Conservation (phyloP, 805 yeast genomes). For the Scheffersomyces ergatensis region DNA sequence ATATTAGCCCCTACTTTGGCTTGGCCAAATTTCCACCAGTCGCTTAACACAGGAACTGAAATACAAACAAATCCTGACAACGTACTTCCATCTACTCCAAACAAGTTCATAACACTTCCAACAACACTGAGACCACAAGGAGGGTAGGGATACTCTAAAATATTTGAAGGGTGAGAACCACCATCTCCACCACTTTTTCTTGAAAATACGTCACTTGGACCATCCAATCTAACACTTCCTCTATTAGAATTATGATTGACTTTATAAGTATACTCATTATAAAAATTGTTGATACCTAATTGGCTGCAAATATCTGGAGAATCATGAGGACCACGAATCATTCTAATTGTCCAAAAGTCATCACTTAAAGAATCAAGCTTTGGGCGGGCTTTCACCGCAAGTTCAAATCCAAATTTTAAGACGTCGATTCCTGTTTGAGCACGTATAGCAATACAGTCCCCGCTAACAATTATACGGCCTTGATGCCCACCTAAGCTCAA, state of each 20-base stretch:
- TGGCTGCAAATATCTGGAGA: conserved; percentile 88
- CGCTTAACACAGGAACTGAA: conserved; percentile 92
- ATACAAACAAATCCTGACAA: conserved; percentile 97
- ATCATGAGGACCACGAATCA: conserved; percentile 97
- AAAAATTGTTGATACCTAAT: conserved; percentile 75
- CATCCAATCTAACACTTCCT: conserved; percentile 90
- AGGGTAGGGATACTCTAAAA: conserved; percentile 96
- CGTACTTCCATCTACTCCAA: conserved; percentile 97
- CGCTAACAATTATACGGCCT: conserved; percentile 86
- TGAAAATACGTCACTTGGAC: conserved; percentile 97
- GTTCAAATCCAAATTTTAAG: conserved; percentile 69
- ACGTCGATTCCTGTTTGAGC: conserved; percentile 61
- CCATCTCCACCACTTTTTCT: conserved; percentile 96
- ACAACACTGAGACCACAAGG: conserved; percentile 96
- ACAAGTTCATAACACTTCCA: conserved; percentile 96
- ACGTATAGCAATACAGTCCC: conserved; percentile 86
- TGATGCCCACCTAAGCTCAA: conserved; percentile 93
- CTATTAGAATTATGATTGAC: conserved; percentile 96
- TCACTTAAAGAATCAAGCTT: conserved; percentile 54
- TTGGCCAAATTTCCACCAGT: conserved; percentile 98
- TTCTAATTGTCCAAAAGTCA: conserved; percentile 80
- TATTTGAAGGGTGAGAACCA: conserved; percentile 96
- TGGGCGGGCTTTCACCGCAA: conserved; percentile 52
- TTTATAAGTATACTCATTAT: conserved; percentile 72
- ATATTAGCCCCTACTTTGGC: conserved; percentile 91